Percentiles rank a stretch among this genome's conserved stretches.
Evolutionary conservation across 345 rosid genomes (phyloP).

Genomic region (Firmiana major): DNA sequence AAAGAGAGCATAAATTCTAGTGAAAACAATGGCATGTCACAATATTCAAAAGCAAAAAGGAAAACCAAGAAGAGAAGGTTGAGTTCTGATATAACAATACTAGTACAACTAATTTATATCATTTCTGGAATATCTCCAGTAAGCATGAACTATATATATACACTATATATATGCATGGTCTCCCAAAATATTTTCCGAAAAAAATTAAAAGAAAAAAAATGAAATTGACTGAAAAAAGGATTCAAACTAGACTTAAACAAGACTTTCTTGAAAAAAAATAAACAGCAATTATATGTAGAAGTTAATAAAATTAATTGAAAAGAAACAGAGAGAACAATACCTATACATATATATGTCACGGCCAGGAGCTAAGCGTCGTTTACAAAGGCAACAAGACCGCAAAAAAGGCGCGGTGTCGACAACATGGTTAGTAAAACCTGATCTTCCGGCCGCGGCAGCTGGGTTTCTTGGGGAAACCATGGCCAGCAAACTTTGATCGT

Average conservation of each 20-base stretch:
- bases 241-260: neutral
- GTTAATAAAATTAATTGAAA: neutral
- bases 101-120: neutral
- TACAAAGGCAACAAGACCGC: slow-evolving; percentile 71
- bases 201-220: neutral
- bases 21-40: too few species aligned
- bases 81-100: neutral
- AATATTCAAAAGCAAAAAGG: neutral
- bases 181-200: neutral
- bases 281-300: neutral
- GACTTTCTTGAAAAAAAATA: too few species aligned
- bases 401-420: slow-evolving; percentile 46
- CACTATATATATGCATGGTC: neutral
- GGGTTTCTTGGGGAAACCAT: slow-evolving; percentile 47
- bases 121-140: neutral
- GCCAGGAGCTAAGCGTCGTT: slow-evolving; percentile 53
- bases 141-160: neutral
- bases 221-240: neutral
- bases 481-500: slow-evolving; percentile 36
- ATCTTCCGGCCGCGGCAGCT: neutral
- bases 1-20: too few species aligned
- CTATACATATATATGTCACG: slow-evolving; percentile 89
- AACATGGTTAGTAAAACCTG: neutral
- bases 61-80: neutral
- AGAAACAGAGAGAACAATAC: slow-evolving; percentile 25